Base-by-base conservation (phyloP, 2,329 filamentous ascomycete species). In the Sphaerulina populicola region DNA sequence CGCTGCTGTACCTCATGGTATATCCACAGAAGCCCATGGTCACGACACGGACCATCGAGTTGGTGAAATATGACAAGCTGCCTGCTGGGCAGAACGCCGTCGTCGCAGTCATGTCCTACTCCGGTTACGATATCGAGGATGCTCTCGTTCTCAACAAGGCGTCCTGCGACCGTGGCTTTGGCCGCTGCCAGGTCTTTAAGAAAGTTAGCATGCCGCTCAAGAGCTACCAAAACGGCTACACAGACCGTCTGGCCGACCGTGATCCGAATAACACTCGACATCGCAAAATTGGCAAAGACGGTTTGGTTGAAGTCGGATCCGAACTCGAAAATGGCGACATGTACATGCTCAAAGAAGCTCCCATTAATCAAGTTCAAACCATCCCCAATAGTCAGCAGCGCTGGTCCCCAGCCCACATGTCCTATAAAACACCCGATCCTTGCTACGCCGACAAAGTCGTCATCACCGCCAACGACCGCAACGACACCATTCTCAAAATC, bases 91-190 rank as follows among this genome's bases (percentile, higher is more conserved):
- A 98, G 66, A 97, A 96, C 56, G 94, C 93, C 4, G 95, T 88
- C 1, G 93, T 98, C 23, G 93, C 94, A 5, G 93, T 98, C 71
- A 98, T 98, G 93, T 97, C 90, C 44, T 98, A 93, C 71, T 97
- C 91, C 9, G 93, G 93, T 21, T 98, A 98, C 71, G 93, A 98
- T 81, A 98, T 98, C 61, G 93, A 98, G 75, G 93, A 98, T 76
- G 93, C 93, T 8, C 77, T 98, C 14, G 91, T 98, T 2, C 69
- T 98, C 55, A 98, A 98, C 74, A 97, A 96, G 73, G 90, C 89
- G 8, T 96, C 90, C 0, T 84, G 89, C 52, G 94, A 98, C 63
- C 81, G 93, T 62, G 94, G 93, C 4, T 98, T 97, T 64, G 94
- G 93, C 41, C 83, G 93, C 35, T 97, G 93, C 64, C 94, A 98